Evolutionary conservation across 2,329 filamentous ascomycete species (phyloP), one percentile per base, ranked within the genome.

Genomic region (Pseudophaeomoniella oleicola): DNA sequence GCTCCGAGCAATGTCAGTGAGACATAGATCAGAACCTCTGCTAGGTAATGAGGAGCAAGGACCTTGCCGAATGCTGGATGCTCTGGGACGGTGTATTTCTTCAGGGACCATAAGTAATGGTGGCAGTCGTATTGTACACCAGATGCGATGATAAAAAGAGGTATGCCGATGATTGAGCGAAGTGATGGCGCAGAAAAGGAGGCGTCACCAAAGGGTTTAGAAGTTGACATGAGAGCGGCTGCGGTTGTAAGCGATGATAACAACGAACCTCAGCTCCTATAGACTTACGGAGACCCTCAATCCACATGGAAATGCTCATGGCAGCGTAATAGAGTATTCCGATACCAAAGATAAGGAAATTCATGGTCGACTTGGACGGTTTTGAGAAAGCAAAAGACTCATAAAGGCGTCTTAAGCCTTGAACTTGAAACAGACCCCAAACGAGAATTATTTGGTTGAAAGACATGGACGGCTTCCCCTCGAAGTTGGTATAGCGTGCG

Each of bases 21-120:
- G 14, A 86, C 52, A 54, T 98, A 96, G 40, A 94, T 74, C 30
- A 81, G 54, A 52, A 83, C 87, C 60, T 96, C 90, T 50, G 80
- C 84, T 3, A 81, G 81, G 57, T 96, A 98, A 59, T 98, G 90
- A 13, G 90, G 86, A 48, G 82, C 92, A 29, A 94, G 60, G 15
- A 92, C 57, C 39, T 67, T 64, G 32, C 65, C 64, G 56, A 96
- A 98, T 39, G 81, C 60, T 2, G 78, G 77, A 41, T 80, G 69
- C 2, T 69, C 63, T 0, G 88, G 88, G 16, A 96, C 66, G 9
- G 81, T 81, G 58, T 98, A 96, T 52, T 86, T 88, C 52, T 75
- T 72, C 41, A 90, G 60, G 29, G 71, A 69, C 30, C 77, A 74
- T 14, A 90, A 69, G 48, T 87, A 67, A 37, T 60, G 60, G 52